A percentile compares a stretch with the other conserved stretches of the same genome.
phyloP scores from a whole-genome alignment of 352 stramenopile genomes.

The Pythium chondricola region DNA sequence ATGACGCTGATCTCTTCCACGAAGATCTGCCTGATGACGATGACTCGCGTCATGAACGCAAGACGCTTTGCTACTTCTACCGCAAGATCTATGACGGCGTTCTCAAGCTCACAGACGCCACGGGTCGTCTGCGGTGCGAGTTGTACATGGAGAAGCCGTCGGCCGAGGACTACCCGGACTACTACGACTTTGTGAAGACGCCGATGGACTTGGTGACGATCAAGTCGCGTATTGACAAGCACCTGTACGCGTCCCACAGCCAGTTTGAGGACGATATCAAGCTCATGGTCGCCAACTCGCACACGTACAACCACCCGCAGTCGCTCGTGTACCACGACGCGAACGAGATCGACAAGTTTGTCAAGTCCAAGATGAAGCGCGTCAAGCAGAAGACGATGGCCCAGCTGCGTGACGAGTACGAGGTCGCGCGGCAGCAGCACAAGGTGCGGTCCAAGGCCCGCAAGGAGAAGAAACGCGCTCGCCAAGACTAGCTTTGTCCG shows the following conservation, averaged over 20 bases:
- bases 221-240: slow-evolving; percentile 63
- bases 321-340: slow-evolving; percentile 80
- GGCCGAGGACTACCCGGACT: slow-evolving; percentile 80
- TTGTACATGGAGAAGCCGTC: slow-evolving; percentile 81
- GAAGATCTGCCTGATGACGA: slow-evolving; percentile 36
- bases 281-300: slow-evolving; percentile 84
- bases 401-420: slow-evolving; percentile 58
- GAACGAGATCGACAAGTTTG: slow-evolving; percentile 81
- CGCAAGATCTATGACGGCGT: slow-evolving; percentile 82
- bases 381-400: slow-evolving; percentile 51
- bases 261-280: slow-evolving; percentile 77
- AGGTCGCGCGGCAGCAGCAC: slow-evolving; percentile 75
- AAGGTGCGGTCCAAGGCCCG: slow-evolving; percentile 65
- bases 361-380: slow-evolving; percentile 72
- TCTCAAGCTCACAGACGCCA: slow-evolving; percentile 66
- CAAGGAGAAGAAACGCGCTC: slow-evolving; percentile 74
- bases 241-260: slow-evolving; percentile 55
- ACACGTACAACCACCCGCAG: slow-evolving; percentile 82
- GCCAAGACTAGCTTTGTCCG: slow-evolving; percentile 38
- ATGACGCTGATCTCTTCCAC: slow-evolving; percentile 24
- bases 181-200: slow-evolving; percentile 83
- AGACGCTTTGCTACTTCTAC: slow-evolving; percentile 77
- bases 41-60: slow-evolving; percentile 40
- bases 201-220: slow-evolving; percentile 89
- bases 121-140: slow-evolving; percentile 55